These are phyloP conservation scores for Petunia secreta DNA, from an alignment of 257 asterid genomes.

Conservation along the genomic window DNA sequence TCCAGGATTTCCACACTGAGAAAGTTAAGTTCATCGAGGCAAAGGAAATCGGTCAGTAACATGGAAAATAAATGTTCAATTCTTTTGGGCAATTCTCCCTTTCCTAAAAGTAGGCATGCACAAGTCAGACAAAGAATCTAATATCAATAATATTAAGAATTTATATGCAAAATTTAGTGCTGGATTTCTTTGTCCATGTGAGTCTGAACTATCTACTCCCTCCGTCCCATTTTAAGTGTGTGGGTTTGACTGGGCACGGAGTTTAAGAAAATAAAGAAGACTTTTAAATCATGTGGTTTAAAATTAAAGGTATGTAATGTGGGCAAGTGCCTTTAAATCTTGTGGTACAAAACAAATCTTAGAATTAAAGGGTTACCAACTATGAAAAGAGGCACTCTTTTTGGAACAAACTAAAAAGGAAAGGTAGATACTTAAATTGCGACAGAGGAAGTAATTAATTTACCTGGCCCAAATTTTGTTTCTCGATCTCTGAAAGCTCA, in stretches of 20 bases:
- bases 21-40: constrained; percentile 1
- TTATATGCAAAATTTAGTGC: not conserved
- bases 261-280: no score
- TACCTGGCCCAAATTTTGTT: constrained; percentile 80
- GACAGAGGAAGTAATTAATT: not conserved
- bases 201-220: not conserved
- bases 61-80: not conserved
- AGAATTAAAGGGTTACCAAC: no score
- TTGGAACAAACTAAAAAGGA: no score
- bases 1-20: constrained; percentile 11
- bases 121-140: not conserved
- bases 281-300: no score
- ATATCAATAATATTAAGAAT: not conserved
- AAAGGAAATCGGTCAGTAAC: not conserved
- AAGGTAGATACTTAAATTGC: no score
- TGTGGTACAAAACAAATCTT: no score
- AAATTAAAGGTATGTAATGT: no score
- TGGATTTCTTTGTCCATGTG: not conserved
- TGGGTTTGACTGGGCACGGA: no score
- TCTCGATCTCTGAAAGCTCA: constrained; percentile 79
- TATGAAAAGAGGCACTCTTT: no score
- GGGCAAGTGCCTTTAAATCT: no score
- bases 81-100: not conserved
- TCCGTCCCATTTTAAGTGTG: no score
- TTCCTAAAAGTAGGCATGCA: constrained; percentile 19